phyloP scores from a whole-genome alignment of 2,329 filamentous ascomycete species.

The Arthrobotrys pseudoclavata region DNA sequence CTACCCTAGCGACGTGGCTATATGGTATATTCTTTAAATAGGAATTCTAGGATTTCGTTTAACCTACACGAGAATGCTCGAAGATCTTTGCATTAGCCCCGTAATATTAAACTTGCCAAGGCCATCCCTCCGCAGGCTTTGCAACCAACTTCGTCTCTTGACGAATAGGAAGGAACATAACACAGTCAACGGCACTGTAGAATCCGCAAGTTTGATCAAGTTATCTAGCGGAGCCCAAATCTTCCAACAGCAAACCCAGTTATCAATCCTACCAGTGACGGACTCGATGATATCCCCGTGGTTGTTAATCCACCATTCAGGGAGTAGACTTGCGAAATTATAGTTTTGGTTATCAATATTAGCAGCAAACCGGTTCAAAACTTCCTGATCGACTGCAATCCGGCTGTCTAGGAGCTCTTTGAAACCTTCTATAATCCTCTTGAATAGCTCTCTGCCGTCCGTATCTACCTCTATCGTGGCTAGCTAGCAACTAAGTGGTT shows the following conservation, averaged over 20 bases:
- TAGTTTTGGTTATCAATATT: not conserved
- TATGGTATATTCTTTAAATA: too few relatives aligned
- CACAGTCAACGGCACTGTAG: not conserved
- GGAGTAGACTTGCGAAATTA: not conserved
- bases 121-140: not conserved
- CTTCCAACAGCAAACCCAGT: slow-evolving; percentile 4
- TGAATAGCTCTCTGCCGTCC: not conserved
- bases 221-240: not conserved
- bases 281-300: not conserved
- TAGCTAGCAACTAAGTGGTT: too few relatives aligned
- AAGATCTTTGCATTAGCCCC: not conserved
- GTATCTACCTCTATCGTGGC: not conserved
- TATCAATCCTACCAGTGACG: not conserved
- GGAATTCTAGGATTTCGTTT: too few relatives aligned
- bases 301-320: not conserved
- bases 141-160: not conserved
- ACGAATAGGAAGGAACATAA: not conserved
- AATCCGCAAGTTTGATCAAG: not conserved
- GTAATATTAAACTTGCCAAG: not conserved
- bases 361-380: not conserved
- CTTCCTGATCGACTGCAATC: too few relatives aligned
- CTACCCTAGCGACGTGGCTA: too few relatives aligned
- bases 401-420: not conserved
- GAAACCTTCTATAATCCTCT: not conserved
- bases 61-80: too few relatives aligned